These are phyloP conservation scores for Tuber umbilicatum DNA, from an alignment of 495 filamentous ascomycete genomes.

Conservation along the genomic window DNA sequence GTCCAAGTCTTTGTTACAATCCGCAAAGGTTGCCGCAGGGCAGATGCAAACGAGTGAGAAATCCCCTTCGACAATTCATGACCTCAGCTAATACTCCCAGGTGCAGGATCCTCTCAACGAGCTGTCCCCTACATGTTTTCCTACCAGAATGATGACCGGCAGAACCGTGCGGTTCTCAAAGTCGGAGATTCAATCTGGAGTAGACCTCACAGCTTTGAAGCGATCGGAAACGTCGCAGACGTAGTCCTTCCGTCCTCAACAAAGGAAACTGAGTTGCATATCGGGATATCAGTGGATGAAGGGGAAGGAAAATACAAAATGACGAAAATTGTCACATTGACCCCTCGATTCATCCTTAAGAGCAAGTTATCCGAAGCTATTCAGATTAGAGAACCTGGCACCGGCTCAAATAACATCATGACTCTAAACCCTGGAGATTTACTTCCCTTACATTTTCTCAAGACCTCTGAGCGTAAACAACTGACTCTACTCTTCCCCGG, in stretches of 20 bases:
- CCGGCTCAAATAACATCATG: constrained; percentile 69
- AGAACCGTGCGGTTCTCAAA: constrained; percentile 79
- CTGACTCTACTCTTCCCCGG: constrained; percentile 89
- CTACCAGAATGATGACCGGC: constrained; percentile 73
- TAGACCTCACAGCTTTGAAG: constrained; percentile 94
- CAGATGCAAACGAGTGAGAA: constrained; percentile 47
- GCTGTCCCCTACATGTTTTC: constrained; percentile 94
- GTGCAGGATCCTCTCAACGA: constrained; percentile 49
- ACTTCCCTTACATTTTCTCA: constrained; percentile 78
- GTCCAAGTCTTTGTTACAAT: constrained; percentile 77
- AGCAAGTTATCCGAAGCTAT: constrained; percentile 85
- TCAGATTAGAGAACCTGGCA: constrained; percentile 74
- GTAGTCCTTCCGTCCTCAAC: constrained; percentile 65
- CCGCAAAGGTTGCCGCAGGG: constrained; percentile 71
- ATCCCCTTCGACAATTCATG: neutral
- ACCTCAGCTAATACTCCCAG: constrained; percentile 18
- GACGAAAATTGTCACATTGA: constrained; percentile 88
- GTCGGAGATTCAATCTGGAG: constrained; percentile 89
- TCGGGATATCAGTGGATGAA: constrained; percentile 78
- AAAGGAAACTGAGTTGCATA: constrained; percentile 71
- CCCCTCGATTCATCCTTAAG: constrained; percentile 88
- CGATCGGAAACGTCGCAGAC: constrained; percentile 87
- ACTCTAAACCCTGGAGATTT: constrained; percentile 67
- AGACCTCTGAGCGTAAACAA: constrained; percentile 72
- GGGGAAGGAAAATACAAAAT: constrained; percentile 97